Conservation (phyloP, 2,329 filamentous ascomycete genomes). For the Pseudogymnoascus pannorum region DNA sequence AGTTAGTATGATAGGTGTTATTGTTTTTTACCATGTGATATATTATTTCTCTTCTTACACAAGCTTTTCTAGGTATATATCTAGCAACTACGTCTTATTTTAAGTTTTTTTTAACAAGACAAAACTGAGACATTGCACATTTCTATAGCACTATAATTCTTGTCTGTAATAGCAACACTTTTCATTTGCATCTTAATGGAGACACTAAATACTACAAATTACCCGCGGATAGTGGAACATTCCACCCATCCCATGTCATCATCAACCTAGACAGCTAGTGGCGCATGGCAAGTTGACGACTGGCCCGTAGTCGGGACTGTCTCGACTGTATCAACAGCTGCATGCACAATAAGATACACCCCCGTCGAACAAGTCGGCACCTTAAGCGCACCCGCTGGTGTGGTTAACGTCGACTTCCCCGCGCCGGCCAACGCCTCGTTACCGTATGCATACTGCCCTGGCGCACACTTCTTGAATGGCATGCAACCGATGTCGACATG, state of each 20-base stretch:
- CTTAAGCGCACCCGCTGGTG: not conserved
- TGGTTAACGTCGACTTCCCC: not conserved
- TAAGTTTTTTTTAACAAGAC: no score
- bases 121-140: no score
- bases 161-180: no score
- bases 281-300: not conserved
- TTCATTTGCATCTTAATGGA: no score
- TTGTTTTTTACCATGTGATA: no score
- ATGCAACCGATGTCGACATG: slow-evolving; percentile 1
- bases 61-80: no score
- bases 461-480: not conserved
- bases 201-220: no score
- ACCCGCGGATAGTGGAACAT: not conserved
- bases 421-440: not conserved
- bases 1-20: no score
- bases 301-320: not conserved
- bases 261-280: not conserved
- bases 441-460: not conserved
- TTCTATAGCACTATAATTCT: no score
- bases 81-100: no score
- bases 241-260: not conserved
- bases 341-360: slow-evolving; percentile 3
- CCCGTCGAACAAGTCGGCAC: not conserved
- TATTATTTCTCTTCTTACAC: no score
- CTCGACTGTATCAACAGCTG: not conserved